Evolutionary conservation across 31 red algal genomes (phyloP), one percentile per base, ranked within the genome.

Genomic region (Endocladia muricata): DNA sequence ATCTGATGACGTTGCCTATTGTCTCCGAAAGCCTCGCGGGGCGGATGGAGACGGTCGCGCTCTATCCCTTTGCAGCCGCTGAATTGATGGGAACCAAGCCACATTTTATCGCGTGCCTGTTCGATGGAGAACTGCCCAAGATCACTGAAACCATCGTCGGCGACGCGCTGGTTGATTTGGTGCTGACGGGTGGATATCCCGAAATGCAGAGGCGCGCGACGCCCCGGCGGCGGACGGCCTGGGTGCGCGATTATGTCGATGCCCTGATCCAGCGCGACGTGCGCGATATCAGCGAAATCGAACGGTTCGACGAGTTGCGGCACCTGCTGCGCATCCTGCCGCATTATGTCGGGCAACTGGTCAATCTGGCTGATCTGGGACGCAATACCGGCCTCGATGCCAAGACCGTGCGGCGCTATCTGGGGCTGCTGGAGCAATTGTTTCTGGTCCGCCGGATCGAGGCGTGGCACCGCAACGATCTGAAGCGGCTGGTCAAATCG

Each of bases 401-500:
- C 47, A 52, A 52, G 47, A 52, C 47, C 47, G 47, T 52, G 47
- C 47, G 47, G 13, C 47, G 47, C 47, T 52, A 52, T 52, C 47
- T 52, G 47, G 47, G 47, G 47, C 47, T 52, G 47, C n/a, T 52
- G 47, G 47, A 52, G 47, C 47, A 52, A 52, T 52, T 52, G 47
- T 52, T 52, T 52, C 47, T 52, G 47, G 47, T 52, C 47, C 47
- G 47, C 47, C 47, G 47, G 47, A 52, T 52, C 47, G 47, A 52
- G 47, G 47, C 47, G 47, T 52, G 47, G 47, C 47, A 52, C 47
- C 47, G 47, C 47, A 52, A 52, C 47, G 47, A 52, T 52, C 47
- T 52, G 47, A 52, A 52, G 47, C n/a, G 47, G 47, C n/a, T 52
- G 47, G 47, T 52, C 47, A 52, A 52, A 52, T 52, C 47, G 47